Percentiles rank a stretch among this genome's conserved stretches.
phyloP scores from a whole-genome alignment of 257 asterid genomes.

The Primulina huaijiensis region DNA sequence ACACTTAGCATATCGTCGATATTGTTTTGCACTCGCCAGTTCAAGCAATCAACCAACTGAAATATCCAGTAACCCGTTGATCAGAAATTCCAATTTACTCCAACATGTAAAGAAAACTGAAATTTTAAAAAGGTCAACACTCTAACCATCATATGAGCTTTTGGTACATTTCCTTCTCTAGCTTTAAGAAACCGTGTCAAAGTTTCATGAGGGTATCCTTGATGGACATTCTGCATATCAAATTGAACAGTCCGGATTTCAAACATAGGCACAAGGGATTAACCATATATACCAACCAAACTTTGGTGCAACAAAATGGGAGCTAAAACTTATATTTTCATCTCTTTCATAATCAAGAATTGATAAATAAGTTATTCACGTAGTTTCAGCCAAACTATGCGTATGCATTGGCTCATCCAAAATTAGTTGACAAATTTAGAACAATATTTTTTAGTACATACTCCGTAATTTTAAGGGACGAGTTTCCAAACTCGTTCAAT shows the following conservation, averaged over 20 bases:
- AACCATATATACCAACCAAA: not conserved
- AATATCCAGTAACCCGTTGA: constrained; percentile 27
- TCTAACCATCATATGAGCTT: constrained; percentile 66
- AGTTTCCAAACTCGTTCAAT: not conserved
- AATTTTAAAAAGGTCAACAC: not conserved
- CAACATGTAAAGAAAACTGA: constrained; percentile 7
- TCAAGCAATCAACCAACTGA: constrained; percentile 63
- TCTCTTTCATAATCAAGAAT: not conserved
- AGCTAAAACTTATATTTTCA: not conserved
- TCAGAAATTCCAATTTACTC: constrained; percentile 11
- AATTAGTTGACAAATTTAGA: not conserved
- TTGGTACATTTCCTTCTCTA: constrained; percentile 60
- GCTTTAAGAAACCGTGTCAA: constrained; percentile 62
- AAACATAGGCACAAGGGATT: constrained; percentile 1
- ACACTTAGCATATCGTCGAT: constrained; percentile 64
- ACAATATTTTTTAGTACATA: not conserved
- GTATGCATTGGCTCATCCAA: not conserved
- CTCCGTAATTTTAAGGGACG: not conserved
- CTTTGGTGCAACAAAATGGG: not conserved
- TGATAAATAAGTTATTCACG: not conserved
- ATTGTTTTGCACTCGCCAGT: constrained; percentile 66
- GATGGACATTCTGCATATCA: constrained; percentile 60
- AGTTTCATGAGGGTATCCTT: constrained; percentile 59
- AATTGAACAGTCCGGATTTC: constrained; percentile 16
- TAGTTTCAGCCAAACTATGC: not conserved